Conservation (phyloP, 202 grass and related monocot species). For the Carex arenaria region DNA sequence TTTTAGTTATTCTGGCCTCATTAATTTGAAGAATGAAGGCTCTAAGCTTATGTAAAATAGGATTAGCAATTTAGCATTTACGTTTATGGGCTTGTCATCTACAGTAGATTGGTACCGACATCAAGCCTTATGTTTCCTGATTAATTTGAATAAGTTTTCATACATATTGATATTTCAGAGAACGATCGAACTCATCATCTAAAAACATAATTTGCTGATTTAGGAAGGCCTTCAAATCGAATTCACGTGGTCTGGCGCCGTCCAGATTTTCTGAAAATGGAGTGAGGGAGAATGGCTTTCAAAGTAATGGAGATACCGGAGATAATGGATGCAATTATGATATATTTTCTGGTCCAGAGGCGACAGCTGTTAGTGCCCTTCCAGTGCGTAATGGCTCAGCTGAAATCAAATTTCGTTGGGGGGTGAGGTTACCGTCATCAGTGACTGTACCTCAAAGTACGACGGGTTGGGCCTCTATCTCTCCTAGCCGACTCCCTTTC, state of each 20-base stretch:
- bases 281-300: constrained; percentile 5
- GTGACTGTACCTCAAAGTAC: not conserved
- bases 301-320: not conserved
- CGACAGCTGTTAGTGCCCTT: constrained; percentile 27
- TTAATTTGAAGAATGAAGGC: not conserved
- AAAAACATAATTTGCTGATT: not conserved
- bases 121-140: not conserved
- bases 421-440: constrained; percentile 29
- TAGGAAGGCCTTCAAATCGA: constrained; percentile 11
- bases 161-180: not conserved
- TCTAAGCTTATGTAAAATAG: not conserved
- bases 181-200: not conserved
- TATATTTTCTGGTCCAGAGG: constrained; percentile 16
- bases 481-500: constrained; percentile 25
- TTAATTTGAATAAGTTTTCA: not conserved
- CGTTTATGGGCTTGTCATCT: not conserved
- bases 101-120: not conserved
- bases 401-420: constrained; percentile 31
- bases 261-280: not conserved
- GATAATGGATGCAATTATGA: not conserved
- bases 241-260: not conserved
- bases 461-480: not conserved
- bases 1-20: not conserved
- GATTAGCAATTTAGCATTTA: not conserved
- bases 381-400: constrained; percentile 26